Base-by-base conservation (phyloP, 768 basidiomycete species). In the Candolleomyces eurysporus region DNA sequence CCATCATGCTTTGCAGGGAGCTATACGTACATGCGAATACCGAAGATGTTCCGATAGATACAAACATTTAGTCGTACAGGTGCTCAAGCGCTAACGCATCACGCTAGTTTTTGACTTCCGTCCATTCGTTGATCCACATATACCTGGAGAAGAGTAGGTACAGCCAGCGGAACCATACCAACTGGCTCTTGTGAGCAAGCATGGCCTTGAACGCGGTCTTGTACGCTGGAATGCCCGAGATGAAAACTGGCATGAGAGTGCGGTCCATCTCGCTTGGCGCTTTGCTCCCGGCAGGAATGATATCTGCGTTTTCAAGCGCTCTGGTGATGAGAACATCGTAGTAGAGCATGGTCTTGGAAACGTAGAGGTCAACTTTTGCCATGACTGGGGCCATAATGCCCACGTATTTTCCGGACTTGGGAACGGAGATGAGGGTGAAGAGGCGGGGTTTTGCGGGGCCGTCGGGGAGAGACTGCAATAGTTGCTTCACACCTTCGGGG, bases 51-150 rank as follows among this genome's bases (percentile, higher is more conserved):
- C 11, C 13, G 11, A 43, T 43, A 43, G n/a, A 43, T 43, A 43
- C n/a, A 43, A 43, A 43, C n/a, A 43, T 13, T 43, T 13, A n/a
- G 21, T 13, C 22, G 22, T 9, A 40, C 19, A 36, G 30, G 46
- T 3, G 32, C 42, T 42, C 53, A 56, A 57, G 9, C 3, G 11
- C 49, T 13, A 19, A 19, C 21, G 21, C 49, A 13, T 50, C 21
- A 2, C 49, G 31, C 36, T 48, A 53, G 5, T 54, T 54, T 30
- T 48, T 52, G 13, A 91, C 67, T 69, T 87, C 82, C 2, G 79
- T 77, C 84, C 92, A 92, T 64, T 91, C 88, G 64, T 95, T 95
- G 30, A 91, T 84, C 94, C 95, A 96, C 92, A 96, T 90, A 69
- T 95, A 94, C 60, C 89, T 81, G 17, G 92, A 94, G 69, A 89